Percentiles rank a stretch among this genome's conserved stretches.
phyloP scores from a whole-genome alignment of 2,329 filamentous ascomycete species.

The Pseudovirgaria hyperparasitica region DNA sequence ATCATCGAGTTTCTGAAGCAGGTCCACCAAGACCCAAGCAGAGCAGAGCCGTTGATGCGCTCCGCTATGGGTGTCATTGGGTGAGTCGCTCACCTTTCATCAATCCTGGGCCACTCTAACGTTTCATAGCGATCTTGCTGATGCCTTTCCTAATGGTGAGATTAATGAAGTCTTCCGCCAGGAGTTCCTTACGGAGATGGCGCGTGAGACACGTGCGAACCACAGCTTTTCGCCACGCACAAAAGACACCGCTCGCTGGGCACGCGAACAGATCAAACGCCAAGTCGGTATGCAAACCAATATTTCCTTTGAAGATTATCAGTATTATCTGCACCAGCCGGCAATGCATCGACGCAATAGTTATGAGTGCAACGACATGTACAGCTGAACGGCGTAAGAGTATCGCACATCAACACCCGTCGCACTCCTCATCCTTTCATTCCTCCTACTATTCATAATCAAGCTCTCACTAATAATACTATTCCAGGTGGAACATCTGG shows the following conservation, averaged over 20 bases:
- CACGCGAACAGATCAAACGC: conserved; percentile 92
- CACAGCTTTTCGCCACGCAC: conserved; percentile 76
- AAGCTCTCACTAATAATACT: no score
- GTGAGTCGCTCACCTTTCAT: conserved; percentile 45
- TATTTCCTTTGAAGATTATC: background rate
- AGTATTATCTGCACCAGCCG: no score
- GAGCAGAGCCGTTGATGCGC: conserved; percentile 81
- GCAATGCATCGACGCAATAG: no score
- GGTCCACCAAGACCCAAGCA: conserved; percentile 71
- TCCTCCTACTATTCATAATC: no score
- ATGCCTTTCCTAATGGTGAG: conserved; percentile 85
- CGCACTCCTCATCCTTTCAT: no score
- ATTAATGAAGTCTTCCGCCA: conserved; percentile 73
- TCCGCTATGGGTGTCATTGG: conserved; percentile 97
- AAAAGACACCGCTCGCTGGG: conserved; percentile 91
- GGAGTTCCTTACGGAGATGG: conserved; percentile 80
- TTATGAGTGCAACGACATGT: no score
- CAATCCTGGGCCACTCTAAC: conserved; percentile 22
- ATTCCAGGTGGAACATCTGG: no score
- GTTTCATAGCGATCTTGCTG: conserved; percentile 65
- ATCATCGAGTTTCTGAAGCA: conserved; percentile 80
- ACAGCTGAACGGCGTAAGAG: no score
- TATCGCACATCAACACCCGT: no score
- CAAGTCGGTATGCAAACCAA: conserved; percentile 42
- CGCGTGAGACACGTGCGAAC: conserved; percentile 84